Percentiles rank a stretch among this genome's conserved stretches.
These are phyloP conservation scores for Aspergillus haitiensis DNA, from an alignment of 495 filamentous ascomycete species.

Conservation along the genomic window DNA sequence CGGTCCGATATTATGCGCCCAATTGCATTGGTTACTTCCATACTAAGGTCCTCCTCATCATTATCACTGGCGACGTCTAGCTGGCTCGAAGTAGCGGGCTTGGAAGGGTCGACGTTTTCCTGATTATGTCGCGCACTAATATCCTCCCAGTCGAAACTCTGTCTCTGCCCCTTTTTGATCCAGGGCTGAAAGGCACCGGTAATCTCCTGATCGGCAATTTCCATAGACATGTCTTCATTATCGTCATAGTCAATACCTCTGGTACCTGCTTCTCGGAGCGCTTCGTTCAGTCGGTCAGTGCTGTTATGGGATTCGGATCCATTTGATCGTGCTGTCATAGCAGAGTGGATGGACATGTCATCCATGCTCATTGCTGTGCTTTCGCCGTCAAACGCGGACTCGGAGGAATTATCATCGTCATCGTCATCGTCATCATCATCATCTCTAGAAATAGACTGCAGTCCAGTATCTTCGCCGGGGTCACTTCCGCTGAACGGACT, in stretches of 20 bases:
- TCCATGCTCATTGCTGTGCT: constrained; percentile 74
- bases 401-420: constrained; percentile 51
- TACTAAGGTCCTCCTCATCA: constrained; percentile 67
- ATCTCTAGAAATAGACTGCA: constrained; percentile 50
- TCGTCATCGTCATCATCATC: constrained; percentile 59
- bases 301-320: constrained; percentile 61
- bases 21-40: constrained; percentile 81
- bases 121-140: constrained; percentile 57
- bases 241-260: constrained; percentile 60
- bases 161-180: constrained; percentile 54
- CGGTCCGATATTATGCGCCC: constrained; percentile 71
- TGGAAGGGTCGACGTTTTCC: constrained; percentile 61
- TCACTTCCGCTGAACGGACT: constrained; percentile 71
- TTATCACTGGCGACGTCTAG: constrained; percentile 33
- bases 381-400: constrained; percentile 63
- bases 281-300: constrained; percentile 69
- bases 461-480: constrained; percentile 57
- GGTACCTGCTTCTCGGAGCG: constrained; percentile 71
- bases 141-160: constrained; percentile 50
- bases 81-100: constrained; percentile 17
- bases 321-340: constrained; percentile 54
- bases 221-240: constrained; percentile 63
- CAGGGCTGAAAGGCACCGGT: constrained; percentile 72
- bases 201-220: constrained; percentile 78
- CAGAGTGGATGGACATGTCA: constrained; percentile 68